A percentile compares a stretch with the other conserved stretches of the same genome.
phyloP scores from a whole-genome alignment of 805 yeast genomes.

The Kazachstania taianensis region DNA sequence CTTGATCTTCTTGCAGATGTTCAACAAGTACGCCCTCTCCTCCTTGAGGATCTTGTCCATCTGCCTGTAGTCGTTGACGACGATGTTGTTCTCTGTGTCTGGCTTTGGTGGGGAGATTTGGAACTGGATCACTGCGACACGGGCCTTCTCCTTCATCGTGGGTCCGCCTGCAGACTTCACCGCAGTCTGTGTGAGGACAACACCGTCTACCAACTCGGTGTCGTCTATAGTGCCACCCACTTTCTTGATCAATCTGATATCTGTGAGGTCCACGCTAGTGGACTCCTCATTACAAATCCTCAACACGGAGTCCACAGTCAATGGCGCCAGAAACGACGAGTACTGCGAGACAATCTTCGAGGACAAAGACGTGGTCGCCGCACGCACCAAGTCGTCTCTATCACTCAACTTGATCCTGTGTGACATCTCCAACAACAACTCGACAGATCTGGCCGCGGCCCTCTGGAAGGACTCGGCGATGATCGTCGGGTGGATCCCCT shows the following conservation, averaged over 20 bases:
- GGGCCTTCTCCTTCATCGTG: slow-evolving; percentile 85
- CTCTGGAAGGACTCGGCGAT: slow-evolving; percentile 89
- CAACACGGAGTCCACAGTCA: slow-evolving; percentile 88
- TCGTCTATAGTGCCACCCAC: slow-evolving; percentile 98
- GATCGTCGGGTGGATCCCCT: slow-evolving; percentile 91
- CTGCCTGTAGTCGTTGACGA: slow-evolving; percentile 95
- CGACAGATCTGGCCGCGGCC: slow-evolving; percentile 76
- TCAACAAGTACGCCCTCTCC: slow-evolving; percentile 89
- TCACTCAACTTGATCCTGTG: slow-evolving; percentile 70
- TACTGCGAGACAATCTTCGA: slow-evolving; percentile 95
- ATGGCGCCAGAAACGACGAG: slow-evolving; percentile 75
- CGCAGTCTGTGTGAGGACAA: slow-evolving; percentile 84
- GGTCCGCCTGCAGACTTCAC: slow-evolving; percentile 93
- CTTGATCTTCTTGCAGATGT: slow-evolving; percentile 91
- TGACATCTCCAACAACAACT: slow-evolving; percentile 76
- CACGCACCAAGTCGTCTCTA: slow-evolving; percentile 73
- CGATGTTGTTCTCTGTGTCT: slow-evolving; percentile 94
- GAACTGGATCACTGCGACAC: slow-evolving; percentile 81
- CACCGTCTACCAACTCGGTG: slow-evolving; percentile 86
- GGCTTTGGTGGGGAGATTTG: slow-evolving; percentile 96
- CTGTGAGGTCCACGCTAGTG: slow-evolving; percentile 70
- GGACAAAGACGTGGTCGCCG: slow-evolving; percentile 88
- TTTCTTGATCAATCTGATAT: slow-evolving; percentile 83
- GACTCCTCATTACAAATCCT: slow-evolving; percentile 55
- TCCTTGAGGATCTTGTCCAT: slow-evolving; percentile 98